phyloP scores from a whole-genome alignment of 352 stramenopile genomes.

The Globisporangium carolinianum region DNA sequence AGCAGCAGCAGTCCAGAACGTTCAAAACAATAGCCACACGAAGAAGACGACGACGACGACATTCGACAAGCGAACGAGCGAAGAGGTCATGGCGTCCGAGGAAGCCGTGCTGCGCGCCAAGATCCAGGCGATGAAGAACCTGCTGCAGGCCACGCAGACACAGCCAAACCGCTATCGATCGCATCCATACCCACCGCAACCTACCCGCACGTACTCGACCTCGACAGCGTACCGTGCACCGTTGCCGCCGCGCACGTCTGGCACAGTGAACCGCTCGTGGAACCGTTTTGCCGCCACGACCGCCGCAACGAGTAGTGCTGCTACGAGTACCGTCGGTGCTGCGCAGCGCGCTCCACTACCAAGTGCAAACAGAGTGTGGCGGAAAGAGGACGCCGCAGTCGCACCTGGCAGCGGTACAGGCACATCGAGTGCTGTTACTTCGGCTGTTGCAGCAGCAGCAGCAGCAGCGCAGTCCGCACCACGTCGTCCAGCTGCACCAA shows the following conservation, averaged over 20 bases:
- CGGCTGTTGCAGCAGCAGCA: not conserved
- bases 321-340: not conserved
- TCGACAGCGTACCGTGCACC: slow-evolving; percentile 1
- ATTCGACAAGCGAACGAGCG: not conserved
- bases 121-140: slow-evolving; percentile 80
- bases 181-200: not conserved
- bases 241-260: not conserved
- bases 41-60: not conserved
- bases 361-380: slow-evolving; percentile 60
- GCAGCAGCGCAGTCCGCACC: not conserved
- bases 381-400: slow-evolving; percentile 16
- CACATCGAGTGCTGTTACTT: not conserved
- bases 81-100: slow-evolving; percentile 25
- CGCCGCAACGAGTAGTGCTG: not conserved
- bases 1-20: no score
- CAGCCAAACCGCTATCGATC: slow-evolving; percentile 2
- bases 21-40: no score
- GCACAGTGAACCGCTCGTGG: slow-evolving; percentile 37
- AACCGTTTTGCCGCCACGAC: slow-evolving; percentile 14
- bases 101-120: slow-evolving; percentile 69
- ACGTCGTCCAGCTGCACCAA: slow-evolving; percentile 3
- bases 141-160: slow-evolving; percentile 44
- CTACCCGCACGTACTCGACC: not conserved
- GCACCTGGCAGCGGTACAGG: not conserved
- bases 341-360: not conserved